Conservation (phyloP, 2,329 filamentous ascomycete species). For the Pestalotiopsis sp. region DNA sequence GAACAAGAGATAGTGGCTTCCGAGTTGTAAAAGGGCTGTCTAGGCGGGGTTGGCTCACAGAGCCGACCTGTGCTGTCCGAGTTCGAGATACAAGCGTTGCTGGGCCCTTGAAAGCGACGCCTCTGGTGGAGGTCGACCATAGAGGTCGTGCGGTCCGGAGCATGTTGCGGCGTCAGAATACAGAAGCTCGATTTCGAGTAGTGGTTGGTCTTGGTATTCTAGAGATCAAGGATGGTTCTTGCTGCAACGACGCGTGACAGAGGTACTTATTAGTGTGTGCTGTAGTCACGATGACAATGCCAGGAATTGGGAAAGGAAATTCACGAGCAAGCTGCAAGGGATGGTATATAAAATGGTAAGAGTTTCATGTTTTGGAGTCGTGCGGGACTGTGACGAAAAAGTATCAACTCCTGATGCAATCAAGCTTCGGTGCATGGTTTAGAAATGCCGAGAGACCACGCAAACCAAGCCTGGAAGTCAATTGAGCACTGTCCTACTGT, state of each 20-base stretch:
- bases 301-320: no score
- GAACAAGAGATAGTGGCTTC: conserved; percentile 18
- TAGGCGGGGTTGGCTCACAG: not conserved
- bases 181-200: not conserved
- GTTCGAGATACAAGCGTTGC: conserved; percentile 14
- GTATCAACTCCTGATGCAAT: conserved; percentile 7
- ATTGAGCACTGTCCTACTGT: not conserved
- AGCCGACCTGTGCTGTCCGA: conserved; percentile 7
- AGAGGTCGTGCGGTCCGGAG: conserved; percentile 28
- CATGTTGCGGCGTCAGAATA: conserved; percentile 20
- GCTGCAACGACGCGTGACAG: not conserved
- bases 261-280: not conserved
- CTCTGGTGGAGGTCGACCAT: conserved; percentile 23
- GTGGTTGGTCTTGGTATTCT: not conserved
- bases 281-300: no score
- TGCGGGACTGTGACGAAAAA: conserved; percentile 2
- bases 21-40: conserved; percentile 1
- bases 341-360: not conserved
- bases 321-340: not conserved
- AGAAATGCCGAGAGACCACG: not conserved
- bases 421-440: not conserved
- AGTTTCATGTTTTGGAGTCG: not conserved
- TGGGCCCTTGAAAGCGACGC: conserved; percentile 15
- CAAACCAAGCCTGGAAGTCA: conserved; percentile 2
- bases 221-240: not conserved